phyloP scores from a whole-genome alignment of 495 filamentous ascomycete genomes.

The Cercophora samala region DNA sequence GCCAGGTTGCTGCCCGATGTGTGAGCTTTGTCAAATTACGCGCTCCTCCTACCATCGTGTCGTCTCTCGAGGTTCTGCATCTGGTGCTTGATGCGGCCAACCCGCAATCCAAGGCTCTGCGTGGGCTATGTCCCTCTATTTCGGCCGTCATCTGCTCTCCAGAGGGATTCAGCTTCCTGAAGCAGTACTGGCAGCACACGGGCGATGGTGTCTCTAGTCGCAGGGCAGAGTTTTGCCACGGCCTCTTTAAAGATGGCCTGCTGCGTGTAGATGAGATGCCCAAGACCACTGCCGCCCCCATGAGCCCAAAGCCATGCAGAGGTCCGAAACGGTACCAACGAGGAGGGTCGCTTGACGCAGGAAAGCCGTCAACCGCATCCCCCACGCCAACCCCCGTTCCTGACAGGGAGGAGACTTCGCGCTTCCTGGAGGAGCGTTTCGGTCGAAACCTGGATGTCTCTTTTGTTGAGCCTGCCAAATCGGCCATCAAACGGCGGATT shows the following conservation, averaged over 20 bases:
- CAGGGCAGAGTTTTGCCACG: slow-evolving; percentile 81
- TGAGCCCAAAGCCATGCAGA: slow-evolving; percentile 50
- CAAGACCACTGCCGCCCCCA: slow-evolving; percentile 12
- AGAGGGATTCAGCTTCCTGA: slow-evolving; percentile 64
- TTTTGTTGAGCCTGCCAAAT: slow-evolving; percentile 74
- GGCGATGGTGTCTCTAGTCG: slow-evolving; percentile 94
- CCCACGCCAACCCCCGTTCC: slow-evolving; percentile 14
- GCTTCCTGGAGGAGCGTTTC: slow-evolving; percentile 92
- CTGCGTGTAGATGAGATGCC: slow-evolving; percentile 53
- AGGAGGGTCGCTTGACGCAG: slow-evolving; percentile 48
- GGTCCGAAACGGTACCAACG: slow-evolving; percentile 73
- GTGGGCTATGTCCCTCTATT: slow-evolving; percentile 46
- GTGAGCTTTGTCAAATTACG: slow-evolving; percentile 64
- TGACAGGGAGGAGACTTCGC: slow-evolving; percentile 54
- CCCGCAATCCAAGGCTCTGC: slow-evolving; percentile 46
- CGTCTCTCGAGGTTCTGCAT: slow-evolving; percentile 61
- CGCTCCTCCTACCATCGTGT: slow-evolving; percentile 44
- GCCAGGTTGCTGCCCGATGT: slow-evolving; percentile 63
- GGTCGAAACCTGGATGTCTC: slow-evolving; percentile 82
- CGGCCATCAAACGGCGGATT: slow-evolving; percentile 81
- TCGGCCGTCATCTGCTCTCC: slow-evolving; percentile 70
- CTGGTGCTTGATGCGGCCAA: slow-evolving; percentile 56
- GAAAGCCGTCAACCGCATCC: slow-evolving; percentile 17
- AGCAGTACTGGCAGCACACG: slow-evolving; percentile 93
- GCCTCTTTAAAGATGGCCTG: slow-evolving; percentile 65